A percentile compares a stretch with the other conserved stretches of the same genome.
Evolutionary conservation across 306 rosid genomes (phyloP).

Genomic region (Vigna trinervia): DNA sequence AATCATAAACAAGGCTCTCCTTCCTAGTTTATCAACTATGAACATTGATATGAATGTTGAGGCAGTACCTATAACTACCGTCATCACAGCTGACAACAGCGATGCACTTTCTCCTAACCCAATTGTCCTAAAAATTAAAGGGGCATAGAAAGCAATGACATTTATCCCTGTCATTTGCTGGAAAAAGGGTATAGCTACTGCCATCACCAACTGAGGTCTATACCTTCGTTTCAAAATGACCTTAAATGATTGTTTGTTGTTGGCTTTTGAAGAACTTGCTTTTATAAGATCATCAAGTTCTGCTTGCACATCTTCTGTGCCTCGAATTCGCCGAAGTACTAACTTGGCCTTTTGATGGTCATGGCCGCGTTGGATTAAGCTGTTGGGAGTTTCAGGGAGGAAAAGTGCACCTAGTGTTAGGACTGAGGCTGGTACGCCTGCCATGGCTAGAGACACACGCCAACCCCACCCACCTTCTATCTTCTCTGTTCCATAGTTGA

Average conservation of each 20-base stretch:
- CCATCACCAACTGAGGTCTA: constrained; percentile 64
- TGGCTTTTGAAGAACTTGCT: constrained; percentile 48
- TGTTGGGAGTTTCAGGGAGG: constrained; percentile 89
- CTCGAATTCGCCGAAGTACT: constrained; percentile 61
- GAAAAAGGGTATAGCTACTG: constrained; percentile 60
- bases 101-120: constrained; percentile 62
- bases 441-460: constrained; percentile 78
- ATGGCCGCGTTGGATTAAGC: constrained; percentile 62
- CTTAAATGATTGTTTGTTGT: constrained; percentile 38
- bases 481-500: constrained; percentile 74
- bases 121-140: constrained; percentile 54
- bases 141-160: constrained; percentile 62
- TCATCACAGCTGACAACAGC: constrained; percentile 55
- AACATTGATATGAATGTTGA: constrained; percentile 62
- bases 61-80: constrained; percentile 50
- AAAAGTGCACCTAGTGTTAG: constrained; percentile 74
- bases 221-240: constrained; percentile 44
- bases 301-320: constrained; percentile 52
- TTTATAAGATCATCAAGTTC: constrained; percentile 53
- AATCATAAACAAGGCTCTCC: constrained; percentile 50
- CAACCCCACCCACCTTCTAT: constrained; percentile 73
- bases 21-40: constrained; percentile 55
- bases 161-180: constrained; percentile 67
- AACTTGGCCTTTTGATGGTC: constrained; percentile 58
- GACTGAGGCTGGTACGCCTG: constrained; percentile 70